Conservation (phyloP, 352 stramenopile genomes). For the Phytophthora brassicae region DNA sequence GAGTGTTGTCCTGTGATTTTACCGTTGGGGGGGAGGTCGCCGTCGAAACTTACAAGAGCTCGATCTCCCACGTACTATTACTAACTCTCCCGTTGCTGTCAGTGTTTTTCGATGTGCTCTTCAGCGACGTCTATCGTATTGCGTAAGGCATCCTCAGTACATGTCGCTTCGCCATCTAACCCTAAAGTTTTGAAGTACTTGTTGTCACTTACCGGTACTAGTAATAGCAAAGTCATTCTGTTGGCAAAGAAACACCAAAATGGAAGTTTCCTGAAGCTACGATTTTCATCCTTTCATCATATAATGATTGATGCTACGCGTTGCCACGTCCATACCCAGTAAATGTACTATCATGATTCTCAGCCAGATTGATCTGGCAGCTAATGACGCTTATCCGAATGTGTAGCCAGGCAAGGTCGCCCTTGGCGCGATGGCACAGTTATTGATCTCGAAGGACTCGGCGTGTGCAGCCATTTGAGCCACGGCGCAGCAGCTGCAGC, state of each 20-base stretch:
- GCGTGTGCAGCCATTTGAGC: conserved; percentile 56
- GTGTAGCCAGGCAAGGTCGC: conserved; percentile 49
- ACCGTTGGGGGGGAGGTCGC: conserved; percentile 32
- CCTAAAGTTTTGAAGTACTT: no score
- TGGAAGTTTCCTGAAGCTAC: not conserved
- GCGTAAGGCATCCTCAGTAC: no score
- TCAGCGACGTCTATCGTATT: no score
- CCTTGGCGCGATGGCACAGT: conserved; percentile 31
- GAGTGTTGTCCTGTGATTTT: no score
- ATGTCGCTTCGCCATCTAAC: no score
- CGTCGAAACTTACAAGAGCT: conserved; percentile 20
- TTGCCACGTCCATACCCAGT: conserved; percentile 3
- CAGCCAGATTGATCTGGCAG: not conserved
- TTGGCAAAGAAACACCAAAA: not conserved
- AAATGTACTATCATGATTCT: conserved; percentile 9
- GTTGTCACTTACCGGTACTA: no score
- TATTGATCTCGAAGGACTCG: conserved; percentile 42
- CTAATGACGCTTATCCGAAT: conserved; percentile 24
- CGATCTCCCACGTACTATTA: conserved; percentile 23
- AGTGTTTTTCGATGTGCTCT: no score
- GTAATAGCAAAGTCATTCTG: no score
- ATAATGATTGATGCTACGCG: no score
- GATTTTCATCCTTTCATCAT: conserved; percentile 26
- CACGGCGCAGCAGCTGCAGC: conserved; percentile 47
- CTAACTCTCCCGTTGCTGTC: no score